Percentiles rank a stretch among this genome's conserved stretches.
These are phyloP conservation scores for Leccinellum luteum DNA, from an alignment of 768 basidiomycete species.

Conservation along the genomic window DNA sequence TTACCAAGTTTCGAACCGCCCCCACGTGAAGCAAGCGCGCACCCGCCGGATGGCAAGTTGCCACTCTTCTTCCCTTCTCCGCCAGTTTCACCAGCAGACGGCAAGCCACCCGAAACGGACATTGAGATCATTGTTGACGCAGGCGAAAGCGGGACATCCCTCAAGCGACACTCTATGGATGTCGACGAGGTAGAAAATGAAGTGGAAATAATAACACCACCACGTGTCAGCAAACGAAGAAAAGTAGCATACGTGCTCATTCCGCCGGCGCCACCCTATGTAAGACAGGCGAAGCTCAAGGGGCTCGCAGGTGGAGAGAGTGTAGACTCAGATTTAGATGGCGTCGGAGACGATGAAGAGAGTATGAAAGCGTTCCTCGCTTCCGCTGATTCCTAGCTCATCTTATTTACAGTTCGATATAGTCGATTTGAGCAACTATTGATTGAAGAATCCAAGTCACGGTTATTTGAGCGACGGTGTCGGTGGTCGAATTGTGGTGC, in stretches of 20 bases:
- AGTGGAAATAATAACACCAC: not conserved
- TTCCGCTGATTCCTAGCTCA: constrained; percentile 25
- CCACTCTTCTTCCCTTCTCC: constrained; percentile 53
- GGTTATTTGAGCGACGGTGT: constrained; percentile 49
- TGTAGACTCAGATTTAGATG: constrained; percentile 17
- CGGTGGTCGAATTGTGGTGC: constrained; percentile 59
- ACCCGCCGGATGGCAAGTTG: constrained; percentile 20
- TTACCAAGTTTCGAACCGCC: constrained; percentile 5
- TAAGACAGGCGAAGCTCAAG: constrained; percentile 22
- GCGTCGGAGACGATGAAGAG: constrained; percentile 25
- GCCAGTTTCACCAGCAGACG: constrained; percentile 30
- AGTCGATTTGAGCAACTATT: constrained; percentile 40
- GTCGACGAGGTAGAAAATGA: constrained; percentile 12
- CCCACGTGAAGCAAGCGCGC: constrained; percentile 13
- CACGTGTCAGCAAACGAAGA: constrained; percentile 22
- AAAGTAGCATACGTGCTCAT: constrained; percentile 30
- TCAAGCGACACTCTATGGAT: constrained; percentile 23
- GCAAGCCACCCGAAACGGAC: constrained; percentile 23
- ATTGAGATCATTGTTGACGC: constrained; percentile 13
- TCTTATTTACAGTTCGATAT: constrained; percentile 38
- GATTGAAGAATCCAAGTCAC: constrained; percentile 46
- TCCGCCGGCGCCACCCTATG: constrained; percentile 23
- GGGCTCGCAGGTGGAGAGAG: constrained; percentile 11
- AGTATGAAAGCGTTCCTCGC: constrained; percentile 28
- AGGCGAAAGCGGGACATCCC: not conserved